phyloP scores from a whole-genome alignment of 1,284 basidiomycete genomes.

The Apiotrichum porosum region DNA sequence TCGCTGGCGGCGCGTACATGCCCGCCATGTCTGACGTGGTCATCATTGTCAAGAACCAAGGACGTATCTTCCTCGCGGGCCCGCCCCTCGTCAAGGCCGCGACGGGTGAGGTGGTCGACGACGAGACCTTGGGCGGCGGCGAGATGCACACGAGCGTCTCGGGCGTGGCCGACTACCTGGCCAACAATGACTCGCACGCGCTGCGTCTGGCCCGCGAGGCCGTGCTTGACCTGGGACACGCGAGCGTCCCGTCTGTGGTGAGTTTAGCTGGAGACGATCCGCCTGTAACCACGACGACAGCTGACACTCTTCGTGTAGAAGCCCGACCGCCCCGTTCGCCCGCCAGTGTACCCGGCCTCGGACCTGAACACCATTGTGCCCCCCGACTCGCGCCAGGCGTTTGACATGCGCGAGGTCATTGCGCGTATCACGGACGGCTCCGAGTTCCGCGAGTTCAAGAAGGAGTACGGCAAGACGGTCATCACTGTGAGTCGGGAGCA shows the following conservation, averaged over 20 bases:
- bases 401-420: slow-evolving; percentile 92
- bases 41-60: slow-evolving; percentile 85
- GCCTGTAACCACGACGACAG: too few species aligned
- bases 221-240: slow-evolving; percentile 67
- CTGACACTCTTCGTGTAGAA: background rate
- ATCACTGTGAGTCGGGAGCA: too few species aligned
- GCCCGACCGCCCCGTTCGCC: slow-evolving; percentile 6
- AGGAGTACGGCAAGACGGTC: slow-evolving; percentile 84
- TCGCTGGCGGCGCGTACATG: slow-evolving; percentile 73
- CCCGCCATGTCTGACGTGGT: slow-evolving; percentile 96
- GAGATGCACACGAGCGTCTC: slow-evolving; percentile 91
- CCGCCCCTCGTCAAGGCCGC: slow-evolving; percentile 93
- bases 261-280: too few species aligned
- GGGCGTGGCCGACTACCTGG: slow-evolving; percentile 90
- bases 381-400: slow-evolving; percentile 76
- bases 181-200: slow-evolving; percentile 81
- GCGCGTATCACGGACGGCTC: slow-evolving; percentile 86
- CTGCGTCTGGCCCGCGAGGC: slow-evolving; percentile 76
- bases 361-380: slow-evolving; percentile 90
- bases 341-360: slow-evolving; percentile 70
- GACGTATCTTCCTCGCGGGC: slow-evolving; percentile 91
- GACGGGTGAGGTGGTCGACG: slow-evolving; percentile 87
- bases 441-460: slow-evolving; percentile 90
- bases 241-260: slow-evolving; percentile 4
- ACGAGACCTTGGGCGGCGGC: slow-evolving; percentile 75